Conservation (phyloP, 2,329 filamentous ascomycete species). For the Trichoderma sp. region DNA sequence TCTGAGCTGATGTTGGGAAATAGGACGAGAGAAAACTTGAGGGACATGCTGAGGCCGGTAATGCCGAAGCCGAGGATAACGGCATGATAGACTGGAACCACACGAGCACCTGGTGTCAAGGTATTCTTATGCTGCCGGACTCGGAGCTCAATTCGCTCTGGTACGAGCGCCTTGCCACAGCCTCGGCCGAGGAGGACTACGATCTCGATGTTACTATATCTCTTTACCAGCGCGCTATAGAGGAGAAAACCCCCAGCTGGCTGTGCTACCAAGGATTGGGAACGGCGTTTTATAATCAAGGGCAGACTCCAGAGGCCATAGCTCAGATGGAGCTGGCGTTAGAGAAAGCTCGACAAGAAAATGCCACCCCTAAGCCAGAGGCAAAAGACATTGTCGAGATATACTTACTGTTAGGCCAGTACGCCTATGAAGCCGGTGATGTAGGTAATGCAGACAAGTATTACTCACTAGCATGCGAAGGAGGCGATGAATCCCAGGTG, state of each 20-base stretch:
- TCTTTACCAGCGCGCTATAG: not conserved
- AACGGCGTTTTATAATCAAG: not conserved
- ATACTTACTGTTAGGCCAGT: not conserved
- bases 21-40: not conserved
- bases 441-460: not conserved
- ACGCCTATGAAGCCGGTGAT: not conserved
- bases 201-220: not conserved
- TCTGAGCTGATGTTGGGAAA: not conserved
- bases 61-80: not conserved
- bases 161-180: not conserved
- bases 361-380: not conserved
- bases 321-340: not conserved
- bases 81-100: not conserved
- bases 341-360: not conserved
- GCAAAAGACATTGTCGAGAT: not conserved
- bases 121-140: not conserved
- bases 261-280: not conserved
- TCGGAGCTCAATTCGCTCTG: not conserved
- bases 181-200: not conserved
- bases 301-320: not conserved
- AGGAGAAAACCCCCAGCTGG: not conserved
- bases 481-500: not conserved
- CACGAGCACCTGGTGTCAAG: not conserved
- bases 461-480: not conserved
- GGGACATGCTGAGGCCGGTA: not conserved